These are phyloP conservation scores for Sphagnum fallax DNA, from an alignment of 228 moss, liverwort and hornwort species.

Conservation along the genomic window DNA sequence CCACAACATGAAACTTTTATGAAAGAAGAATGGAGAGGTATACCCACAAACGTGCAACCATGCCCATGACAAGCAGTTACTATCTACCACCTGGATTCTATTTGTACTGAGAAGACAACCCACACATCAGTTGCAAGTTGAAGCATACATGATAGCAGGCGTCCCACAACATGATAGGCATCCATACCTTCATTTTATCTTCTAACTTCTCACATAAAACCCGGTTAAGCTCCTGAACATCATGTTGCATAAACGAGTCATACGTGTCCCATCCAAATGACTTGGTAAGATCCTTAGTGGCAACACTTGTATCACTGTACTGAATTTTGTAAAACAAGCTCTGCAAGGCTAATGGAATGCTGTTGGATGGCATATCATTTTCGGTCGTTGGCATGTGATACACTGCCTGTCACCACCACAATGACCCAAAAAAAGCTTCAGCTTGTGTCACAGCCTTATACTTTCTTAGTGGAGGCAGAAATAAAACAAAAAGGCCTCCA, in stretches of 20 bases:
- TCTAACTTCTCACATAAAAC: slow-evolving; percentile 62
- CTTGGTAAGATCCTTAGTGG: slow-evolving; percentile 60
- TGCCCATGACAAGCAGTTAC: no score
- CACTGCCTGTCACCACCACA: slow-evolving; percentile 27
- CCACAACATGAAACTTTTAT: no score
- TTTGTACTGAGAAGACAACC: neutral
- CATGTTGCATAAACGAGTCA: slow-evolving; percentile 69
- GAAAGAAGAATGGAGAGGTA: no score
- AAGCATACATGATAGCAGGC: neutral
- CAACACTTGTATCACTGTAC: slow-evolving; percentile 64
- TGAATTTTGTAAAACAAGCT: slow-evolving; percentile 67
- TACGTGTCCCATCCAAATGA: slow-evolving; percentile 68
- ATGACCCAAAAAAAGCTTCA: neutral
- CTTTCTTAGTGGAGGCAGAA: no score
- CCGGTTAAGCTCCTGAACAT: slow-evolving; percentile 64
- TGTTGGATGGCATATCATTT: slow-evolving; percentile 59
- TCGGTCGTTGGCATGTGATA: slow-evolving; percentile 71
- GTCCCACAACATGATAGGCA: neutral
- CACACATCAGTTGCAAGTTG: neutral
- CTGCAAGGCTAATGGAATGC: slow-evolving; percentile 54
- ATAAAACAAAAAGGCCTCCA: no score
- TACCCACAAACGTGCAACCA: no score
- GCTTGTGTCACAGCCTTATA: no score
- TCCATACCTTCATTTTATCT: slow-evolving; percentile 58
- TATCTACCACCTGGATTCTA: no score